Conservation (phyloP, 768 basidiomycete species). For the Tylopilus balloui region DNA sequence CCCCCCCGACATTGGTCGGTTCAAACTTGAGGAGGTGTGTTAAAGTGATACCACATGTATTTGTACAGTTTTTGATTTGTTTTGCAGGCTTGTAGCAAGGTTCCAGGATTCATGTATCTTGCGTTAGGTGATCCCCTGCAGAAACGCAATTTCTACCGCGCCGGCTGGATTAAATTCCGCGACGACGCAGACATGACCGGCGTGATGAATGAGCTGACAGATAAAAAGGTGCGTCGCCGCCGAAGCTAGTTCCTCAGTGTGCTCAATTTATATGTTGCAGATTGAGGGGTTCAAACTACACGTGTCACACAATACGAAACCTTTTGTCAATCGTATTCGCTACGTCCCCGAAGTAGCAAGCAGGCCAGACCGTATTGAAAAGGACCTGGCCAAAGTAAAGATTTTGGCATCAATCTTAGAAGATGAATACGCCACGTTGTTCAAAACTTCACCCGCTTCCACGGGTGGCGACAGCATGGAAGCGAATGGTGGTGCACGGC, state of each 20-base stretch:
- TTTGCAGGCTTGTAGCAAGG: constrained; percentile 63
- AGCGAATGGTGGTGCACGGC: constrained; percentile 27
- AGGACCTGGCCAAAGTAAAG: constrained; percentile 76
- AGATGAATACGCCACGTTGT: constrained; percentile 56
- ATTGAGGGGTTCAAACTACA: constrained; percentile 95
- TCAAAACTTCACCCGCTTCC: constrained; percentile 31
- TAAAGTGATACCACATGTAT: neutral
- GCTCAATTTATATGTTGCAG: constrained; percentile 38
- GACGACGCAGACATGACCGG: constrained; percentile 79
- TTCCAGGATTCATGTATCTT: constrained; percentile 82
- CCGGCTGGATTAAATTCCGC: constrained; percentile 86
- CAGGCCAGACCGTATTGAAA: constrained; percentile 72
- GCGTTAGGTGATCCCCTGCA: constrained; percentile 89
- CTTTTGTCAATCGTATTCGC: constrained; percentile 74
- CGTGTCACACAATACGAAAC: constrained; percentile 74
- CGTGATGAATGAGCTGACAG: constrained; percentile 70
- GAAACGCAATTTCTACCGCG: constrained; percentile 91
- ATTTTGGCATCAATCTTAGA: constrained; percentile 71
- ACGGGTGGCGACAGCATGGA: constrained; percentile 19
- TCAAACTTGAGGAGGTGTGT: constrained; percentile 84
- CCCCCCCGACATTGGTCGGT: constrained; percentile 85
- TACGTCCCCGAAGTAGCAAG: constrained; percentile 80
- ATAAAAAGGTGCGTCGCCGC: constrained; percentile 64
- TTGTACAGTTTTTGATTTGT: constrained; percentile 3
- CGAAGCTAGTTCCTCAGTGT: neutral